Conservation (phyloP, 140 eudicot species). For the Stevia rebaudiana region DNA sequence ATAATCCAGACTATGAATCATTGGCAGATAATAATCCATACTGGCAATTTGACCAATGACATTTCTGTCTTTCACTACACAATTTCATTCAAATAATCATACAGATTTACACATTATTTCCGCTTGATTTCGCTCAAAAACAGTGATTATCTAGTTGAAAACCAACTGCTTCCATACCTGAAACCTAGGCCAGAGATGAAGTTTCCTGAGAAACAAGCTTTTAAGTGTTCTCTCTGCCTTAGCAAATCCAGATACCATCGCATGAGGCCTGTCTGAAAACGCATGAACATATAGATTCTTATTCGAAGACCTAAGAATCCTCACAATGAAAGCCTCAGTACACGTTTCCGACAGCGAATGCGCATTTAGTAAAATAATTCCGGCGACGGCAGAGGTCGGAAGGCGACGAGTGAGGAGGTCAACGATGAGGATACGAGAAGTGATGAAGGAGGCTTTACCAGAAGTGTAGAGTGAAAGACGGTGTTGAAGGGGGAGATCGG, state of each 20-base stretch:
- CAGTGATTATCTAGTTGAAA: background rate
- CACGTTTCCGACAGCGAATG: conserved; percentile 66
- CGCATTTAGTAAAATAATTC: conserved; percentile 56
- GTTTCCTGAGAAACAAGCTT: conserved; percentile 55
- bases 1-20: too few relatives aligned
- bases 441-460: conserved; percentile 53
- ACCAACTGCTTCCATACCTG: conserved; percentile 36
- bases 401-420: conserved; percentile 64
- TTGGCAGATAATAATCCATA: too few relatives aligned
- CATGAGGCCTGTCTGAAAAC: conserved; percentile 67
- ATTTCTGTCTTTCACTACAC: too few relatives aligned
- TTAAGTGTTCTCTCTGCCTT: conserved; percentile 76
- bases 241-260: conserved; percentile 86
- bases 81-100: too few relatives aligned
- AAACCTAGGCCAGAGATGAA: conserved; percentile 93
- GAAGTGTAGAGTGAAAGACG: conserved; percentile 66
- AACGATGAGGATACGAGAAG: conserved; percentile 78
- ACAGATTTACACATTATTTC: too few relatives aligned
- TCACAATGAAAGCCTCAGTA: conserved; percentile 81
- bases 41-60: too few relatives aligned
- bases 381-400: conserved; percentile 43
- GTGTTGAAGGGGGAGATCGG: conserved; percentile 62
- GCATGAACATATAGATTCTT: conserved; percentile 52
- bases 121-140: too few relatives aligned
- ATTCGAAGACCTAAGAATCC: conserved; percentile 49